A percentile compares a stretch with the other conserved stretches of the same genome.
Evolutionary conservation across 2,329 filamentous ascomycete species (phyloP).

Genomic region (Hypoxylon rubiginosum): DNA sequence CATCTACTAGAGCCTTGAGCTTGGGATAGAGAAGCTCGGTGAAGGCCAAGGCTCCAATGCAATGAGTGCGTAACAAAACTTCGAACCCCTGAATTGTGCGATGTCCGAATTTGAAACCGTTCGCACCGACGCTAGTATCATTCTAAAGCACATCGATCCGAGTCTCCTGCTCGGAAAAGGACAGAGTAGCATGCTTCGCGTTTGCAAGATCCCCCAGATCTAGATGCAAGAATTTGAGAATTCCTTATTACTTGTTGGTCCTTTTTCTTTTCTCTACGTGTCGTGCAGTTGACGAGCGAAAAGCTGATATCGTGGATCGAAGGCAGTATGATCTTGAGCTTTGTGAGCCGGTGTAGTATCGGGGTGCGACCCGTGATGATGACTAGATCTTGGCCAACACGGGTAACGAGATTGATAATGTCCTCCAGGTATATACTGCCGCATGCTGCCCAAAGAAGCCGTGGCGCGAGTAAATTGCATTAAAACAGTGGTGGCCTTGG

Average conservation of each 20-base stretch:
- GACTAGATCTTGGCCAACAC: no score
- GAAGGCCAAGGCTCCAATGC: background rate
- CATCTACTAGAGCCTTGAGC: conserved; percentile 1
- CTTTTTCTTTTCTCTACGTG: background rate
- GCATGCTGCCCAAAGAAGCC: no score
- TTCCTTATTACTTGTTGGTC: background rate
- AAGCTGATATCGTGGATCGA: no score
- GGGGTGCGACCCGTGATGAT: no score
- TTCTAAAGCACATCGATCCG: conserved; percentile 60
- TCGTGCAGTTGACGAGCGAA: no score
- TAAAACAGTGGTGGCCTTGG: no score
- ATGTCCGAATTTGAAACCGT: background rate
- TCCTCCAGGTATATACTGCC: no score
- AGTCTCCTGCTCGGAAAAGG: conserved; percentile 55
- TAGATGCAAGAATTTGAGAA: conserved; percentile 53
- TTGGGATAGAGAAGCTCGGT: conserved; percentile 2
- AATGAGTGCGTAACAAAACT: background rate
- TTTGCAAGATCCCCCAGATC: conserved; percentile 59
- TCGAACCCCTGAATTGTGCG: conserved; percentile 8
- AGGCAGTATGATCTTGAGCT: no score
- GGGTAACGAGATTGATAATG: no score
- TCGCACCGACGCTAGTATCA: conserved; percentile 48
- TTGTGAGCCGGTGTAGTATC: no score
- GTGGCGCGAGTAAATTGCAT: no score
- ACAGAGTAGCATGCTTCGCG: conserved; percentile 55